Evolutionary conservation across 257 asterid species (phyloP).

Genomic region (Gentiana dahurica): DNA sequence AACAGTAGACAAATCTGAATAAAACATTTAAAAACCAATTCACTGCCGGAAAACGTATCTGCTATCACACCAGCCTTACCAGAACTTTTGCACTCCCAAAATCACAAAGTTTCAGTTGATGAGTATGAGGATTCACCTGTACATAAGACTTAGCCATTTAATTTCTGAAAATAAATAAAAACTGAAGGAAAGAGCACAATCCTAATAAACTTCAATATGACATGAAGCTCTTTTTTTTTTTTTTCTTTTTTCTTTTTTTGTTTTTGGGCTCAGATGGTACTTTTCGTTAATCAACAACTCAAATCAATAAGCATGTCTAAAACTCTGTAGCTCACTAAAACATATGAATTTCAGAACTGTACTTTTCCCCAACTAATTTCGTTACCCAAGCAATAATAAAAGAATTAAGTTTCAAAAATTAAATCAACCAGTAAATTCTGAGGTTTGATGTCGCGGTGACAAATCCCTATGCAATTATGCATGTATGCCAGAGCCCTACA

Average conservation of each 20-base stretch:
- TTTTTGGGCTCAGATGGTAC: not conserved
- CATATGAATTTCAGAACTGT: no score
- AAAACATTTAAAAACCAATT: slow-evolving; percentile 4
- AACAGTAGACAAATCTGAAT: slow-evolving; percentile 4
- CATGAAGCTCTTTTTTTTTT: no score
- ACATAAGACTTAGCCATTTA: slow-evolving; percentile 11
- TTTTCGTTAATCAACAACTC: no score
- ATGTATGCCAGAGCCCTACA: slow-evolving; percentile 94
- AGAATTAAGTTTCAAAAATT: slow-evolving; percentile 7
- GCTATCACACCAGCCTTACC: slow-evolving; percentile 31
- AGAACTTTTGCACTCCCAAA: slow-evolving; percentile 98
- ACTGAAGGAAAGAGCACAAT: not conserved
- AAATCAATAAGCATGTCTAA: no score
- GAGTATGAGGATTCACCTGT: slow-evolving; percentile 98
- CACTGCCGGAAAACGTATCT: slow-evolving; percentile 3
- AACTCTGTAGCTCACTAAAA: no score
- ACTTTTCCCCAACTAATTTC: no score
- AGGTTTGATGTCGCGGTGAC: slow-evolving; percentile 98
- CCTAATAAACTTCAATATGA: no score
- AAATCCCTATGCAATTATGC: slow-evolving; percentile 86
- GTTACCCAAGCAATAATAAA: not conserved
- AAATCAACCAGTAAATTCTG: slow-evolving; percentile 84
- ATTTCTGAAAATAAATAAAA: not conserved
- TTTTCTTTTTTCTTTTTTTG: no score
- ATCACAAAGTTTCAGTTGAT: slow-evolving; percentile 89